phyloP scores from a whole-genome alignment of 2,329 filamentous ascomycete genomes.

The Trichoderma hamatum region DNA sequence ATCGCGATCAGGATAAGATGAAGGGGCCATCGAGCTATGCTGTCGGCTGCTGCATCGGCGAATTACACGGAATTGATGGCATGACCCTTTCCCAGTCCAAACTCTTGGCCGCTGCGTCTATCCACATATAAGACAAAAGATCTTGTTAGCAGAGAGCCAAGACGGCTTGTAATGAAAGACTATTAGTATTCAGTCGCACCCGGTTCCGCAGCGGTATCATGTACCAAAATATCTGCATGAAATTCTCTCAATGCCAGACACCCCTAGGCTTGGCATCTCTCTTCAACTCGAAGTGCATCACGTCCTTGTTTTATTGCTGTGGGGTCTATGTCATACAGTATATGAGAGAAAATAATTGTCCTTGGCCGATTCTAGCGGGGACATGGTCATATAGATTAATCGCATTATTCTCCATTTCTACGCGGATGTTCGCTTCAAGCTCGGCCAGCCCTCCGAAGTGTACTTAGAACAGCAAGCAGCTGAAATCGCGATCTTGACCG shows the following conservation, averaged over 20 bases:
- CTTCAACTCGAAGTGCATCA: background rate
- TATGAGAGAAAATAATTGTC: background rate
- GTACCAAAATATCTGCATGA: background rate
- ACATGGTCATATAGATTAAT: background rate
- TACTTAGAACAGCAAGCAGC: background rate
- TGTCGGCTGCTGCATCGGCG: background rate
- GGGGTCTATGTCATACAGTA: background rate
- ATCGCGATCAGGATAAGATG: background rate
- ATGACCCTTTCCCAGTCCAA: background rate
- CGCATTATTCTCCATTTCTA: background rate
- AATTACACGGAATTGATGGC: background rate
- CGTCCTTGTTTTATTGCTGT: background rate
- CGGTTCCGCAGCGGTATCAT: background rate
- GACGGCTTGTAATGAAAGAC: constrained; percentile 4
- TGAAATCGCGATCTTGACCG: background rate
- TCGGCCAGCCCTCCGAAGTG: background rate
- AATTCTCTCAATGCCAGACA: constrained; percentile 8
- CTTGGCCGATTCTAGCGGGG: background rate
- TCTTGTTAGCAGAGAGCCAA: background rate
- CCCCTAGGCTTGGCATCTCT: constrained; percentile 2
- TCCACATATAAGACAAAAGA: background rate
- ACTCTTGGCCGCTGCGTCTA: background rate
- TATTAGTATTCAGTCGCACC: background rate
- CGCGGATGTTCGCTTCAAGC: background rate
- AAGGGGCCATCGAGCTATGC: background rate